A percentile compares a stretch with the other conserved stretches of the same genome.
Evolutionary conservation across 345 rosid species (phyloP).

Genomic region (Dipteronia sinensis): DNA sequence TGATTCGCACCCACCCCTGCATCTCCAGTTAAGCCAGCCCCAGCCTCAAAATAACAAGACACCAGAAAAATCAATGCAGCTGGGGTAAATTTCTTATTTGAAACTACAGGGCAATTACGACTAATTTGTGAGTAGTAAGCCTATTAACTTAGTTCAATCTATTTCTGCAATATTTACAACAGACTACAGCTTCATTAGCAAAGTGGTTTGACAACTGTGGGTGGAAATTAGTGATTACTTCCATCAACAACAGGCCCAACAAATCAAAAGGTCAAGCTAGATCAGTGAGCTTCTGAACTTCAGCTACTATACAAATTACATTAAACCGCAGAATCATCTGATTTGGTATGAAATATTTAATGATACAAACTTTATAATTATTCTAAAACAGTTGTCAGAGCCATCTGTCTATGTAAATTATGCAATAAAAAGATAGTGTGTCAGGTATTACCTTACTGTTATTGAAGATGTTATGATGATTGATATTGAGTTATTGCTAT

Average conservation of each 20-base stretch:
- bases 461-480: conserved; percentile 1
- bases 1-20: conserved; percentile 36
- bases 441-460: not conserved
- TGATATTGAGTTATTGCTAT: not conserved
- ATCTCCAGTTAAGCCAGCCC: conserved; percentile 56
- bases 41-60: conserved; percentile 35
- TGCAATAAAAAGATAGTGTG: conserved; percentile 15
- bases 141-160: conserved; percentile 16
- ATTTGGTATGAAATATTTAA: conserved; percentile 28
- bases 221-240: conserved; percentile 14
- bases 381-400: conserved; percentile 19
- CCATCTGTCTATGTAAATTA: conserved; percentile 12
- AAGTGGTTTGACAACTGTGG: not conserved
- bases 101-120: not conserved
- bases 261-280: conserved; percentile 18
- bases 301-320: conserved; percentile 18
- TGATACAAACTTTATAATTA: conserved; percentile 25
- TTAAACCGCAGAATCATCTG: conserved; percentile 18
- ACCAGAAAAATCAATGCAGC: conserved; percentile 33
- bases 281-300: conserved; percentile 19
- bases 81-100: conserved; percentile 37
- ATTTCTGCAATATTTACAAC: conserved; percentile 21
- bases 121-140: not conserved
- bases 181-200: conserved; percentile 42
- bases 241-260: conserved; percentile 8